A percentile compares a stretch with the other conserved stretches of the same genome.
These are phyloP conservation scores for Cydonia oblonga DNA, from an alignment of 331 rosid species.

Conservation along the genomic window DNA sequence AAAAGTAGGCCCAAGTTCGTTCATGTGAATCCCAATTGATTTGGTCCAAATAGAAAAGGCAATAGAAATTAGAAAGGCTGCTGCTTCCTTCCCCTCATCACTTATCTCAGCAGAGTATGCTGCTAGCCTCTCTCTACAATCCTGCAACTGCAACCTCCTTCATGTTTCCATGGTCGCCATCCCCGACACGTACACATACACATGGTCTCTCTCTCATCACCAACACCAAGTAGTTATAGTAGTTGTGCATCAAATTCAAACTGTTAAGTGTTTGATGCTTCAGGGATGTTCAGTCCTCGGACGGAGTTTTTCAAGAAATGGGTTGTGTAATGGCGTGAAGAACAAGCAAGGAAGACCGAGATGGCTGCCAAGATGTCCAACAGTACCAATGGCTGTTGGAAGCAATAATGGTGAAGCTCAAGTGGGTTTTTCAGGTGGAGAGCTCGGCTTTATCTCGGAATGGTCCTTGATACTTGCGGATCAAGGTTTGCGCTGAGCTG, in stretches of 20 bases:
- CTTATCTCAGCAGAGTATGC: background rate
- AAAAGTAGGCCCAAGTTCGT: background rate
- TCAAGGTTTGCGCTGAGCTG: conserved; percentile 69
- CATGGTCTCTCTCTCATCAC: background rate
- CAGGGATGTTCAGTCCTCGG: conserved; percentile 9
- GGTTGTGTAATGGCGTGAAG: background rate
- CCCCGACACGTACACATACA: background rate
- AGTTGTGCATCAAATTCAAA: background rate
- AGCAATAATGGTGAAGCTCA: conserved; percentile 4
- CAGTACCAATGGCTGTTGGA: conserved; percentile 26
- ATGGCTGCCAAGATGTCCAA: conserved; percentile 3
- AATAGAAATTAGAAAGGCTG: no score
- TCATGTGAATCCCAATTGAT: background rate
- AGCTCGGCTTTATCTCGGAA: conserved; percentile 66
- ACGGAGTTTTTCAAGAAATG: conserved; percentile 20
- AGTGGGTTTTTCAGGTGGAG: conserved; percentile 19
- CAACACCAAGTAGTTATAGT: background rate
- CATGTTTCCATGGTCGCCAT: conserved; percentile 26
- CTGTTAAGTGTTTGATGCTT: background rate
- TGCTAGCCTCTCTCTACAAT: conserved; percentile 26
- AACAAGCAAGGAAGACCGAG: background rate
- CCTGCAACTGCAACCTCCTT: conserved; percentile 15
- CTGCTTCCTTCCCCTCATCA: conserved; percentile 1
- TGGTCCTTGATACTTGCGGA: conserved; percentile 87
- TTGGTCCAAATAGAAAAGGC: no score